Evolutionary conservation across 2,329 filamentous ascomycete genomes (phyloP).

Genomic region (Cladobotryum protrusum): DNA sequence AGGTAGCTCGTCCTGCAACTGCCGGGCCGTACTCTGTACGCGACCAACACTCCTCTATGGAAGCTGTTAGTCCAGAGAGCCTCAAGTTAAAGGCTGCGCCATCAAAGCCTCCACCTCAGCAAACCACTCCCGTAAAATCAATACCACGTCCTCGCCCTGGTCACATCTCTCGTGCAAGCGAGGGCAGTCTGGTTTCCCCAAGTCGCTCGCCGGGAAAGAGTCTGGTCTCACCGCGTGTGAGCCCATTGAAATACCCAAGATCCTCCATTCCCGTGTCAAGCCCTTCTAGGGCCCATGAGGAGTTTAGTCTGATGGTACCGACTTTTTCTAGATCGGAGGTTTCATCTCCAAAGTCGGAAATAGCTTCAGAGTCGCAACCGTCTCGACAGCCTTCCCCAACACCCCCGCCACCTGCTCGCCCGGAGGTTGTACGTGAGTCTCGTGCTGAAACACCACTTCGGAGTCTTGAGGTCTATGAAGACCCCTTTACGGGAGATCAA

Average conservation of each 20-base stretch:
- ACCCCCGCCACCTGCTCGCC: conserved; percentile 5
- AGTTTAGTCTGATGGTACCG: conserved; percentile 48
- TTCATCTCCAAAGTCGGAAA: conserved; percentile 24
- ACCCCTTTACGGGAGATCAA: conserved; percentile 50
- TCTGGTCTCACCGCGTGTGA: conserved; percentile 35
- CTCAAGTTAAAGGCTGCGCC: conserved; percentile 41
- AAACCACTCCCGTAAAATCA: conserved; percentile 47
- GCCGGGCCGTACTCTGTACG: conserved; percentile 60
- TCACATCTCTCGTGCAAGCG: conserved; percentile 44
- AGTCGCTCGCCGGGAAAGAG: conserved; percentile 24
- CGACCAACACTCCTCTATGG: conserved; percentile 33
- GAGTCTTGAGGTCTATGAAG: conserved; percentile 54
- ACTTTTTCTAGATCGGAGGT: conserved; percentile 33
- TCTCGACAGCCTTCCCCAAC: conserved; percentile 7
- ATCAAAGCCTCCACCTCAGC: conserved; percentile 43
- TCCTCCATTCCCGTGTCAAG: conserved; percentile 29
- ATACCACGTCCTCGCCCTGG: conserved; percentile 40
- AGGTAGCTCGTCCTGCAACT: conserved; percentile 55
- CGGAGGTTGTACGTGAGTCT: conserved; percentile 10
- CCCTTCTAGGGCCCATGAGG: conserved; percentile 45
- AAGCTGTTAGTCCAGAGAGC: conserved; percentile 40
- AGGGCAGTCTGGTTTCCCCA: conserved; percentile 45
- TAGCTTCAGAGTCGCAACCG: conserved; percentile 4
- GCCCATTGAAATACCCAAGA: conserved; percentile 32
- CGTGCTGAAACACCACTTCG: conserved; percentile 26